Base-by-base conservation (phyloP, 2,329 filamentous ascomycete genomes). In the Colletotrichum sp. region DNA sequence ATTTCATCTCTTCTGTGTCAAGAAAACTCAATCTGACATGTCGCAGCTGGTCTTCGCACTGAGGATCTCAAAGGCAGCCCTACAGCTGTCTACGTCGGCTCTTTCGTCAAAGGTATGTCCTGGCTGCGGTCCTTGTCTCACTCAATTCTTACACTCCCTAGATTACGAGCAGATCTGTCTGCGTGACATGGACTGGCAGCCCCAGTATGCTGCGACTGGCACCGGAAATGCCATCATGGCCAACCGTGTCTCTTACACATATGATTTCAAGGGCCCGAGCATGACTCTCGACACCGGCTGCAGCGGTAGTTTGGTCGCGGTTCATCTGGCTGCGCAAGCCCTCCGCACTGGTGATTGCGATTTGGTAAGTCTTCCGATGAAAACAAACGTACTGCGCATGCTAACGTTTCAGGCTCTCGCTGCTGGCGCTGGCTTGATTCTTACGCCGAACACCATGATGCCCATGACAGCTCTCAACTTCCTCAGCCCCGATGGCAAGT, bases 201-300 rank as follows among this genome's bases (percentile, higher is more conserved):
- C 89, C 0, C 85, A 87, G 71, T 89, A 90, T 81, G 87, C 88
- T 55, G 88, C 89, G 8, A 90, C 89, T 0, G 90, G 90, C 9
- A 89, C 88, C 21, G 88, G 88, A 6, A 87, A 87, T 62, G 88
- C 89, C 73, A 89, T 91, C 70, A 85, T 91, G 81, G 86, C 89
- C 5, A 92, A 92, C 79, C 86, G 90, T 1, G 85, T 92, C 15
- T 91, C 89, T 0, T 89, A 91, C 79, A 88, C 85, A 74, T 91
- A 90, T 80, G 87, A 92, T 77, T 82, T 92, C 18, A 85, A 86
- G 15, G 90, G 91, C 0, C 89, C 90, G 3, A 90, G 89, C 78
- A 86, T 92, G 81, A 91, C 89, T 0, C 82, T 92, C 16, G 90
- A 92, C 68, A 92, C 91, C 1, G 91, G 89, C 24, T 93, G 91